A percentile compares a stretch with the other conserved stretches of the same genome.
phyloP scores from a whole-genome alignment of 2,329 filamentous ascomycete species.

The Penicillium brasilianum region DNA sequence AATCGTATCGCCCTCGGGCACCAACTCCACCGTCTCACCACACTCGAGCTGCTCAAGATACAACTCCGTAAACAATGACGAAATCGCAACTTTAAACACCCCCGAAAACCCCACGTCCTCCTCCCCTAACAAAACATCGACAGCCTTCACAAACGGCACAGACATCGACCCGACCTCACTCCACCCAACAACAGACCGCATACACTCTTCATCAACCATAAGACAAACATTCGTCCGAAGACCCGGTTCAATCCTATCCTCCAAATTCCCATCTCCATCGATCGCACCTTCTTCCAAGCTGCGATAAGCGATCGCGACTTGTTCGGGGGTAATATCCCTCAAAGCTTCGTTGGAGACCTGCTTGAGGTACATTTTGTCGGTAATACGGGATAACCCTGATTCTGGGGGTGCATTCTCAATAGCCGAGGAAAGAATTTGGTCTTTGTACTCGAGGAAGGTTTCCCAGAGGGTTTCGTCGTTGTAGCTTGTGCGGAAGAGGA shows the following conservation, averaged over 20 bases:
- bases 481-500: conserved; percentile 8
- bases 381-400: neutral
- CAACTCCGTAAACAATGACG: conserved; percentile 1
- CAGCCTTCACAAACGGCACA: conserved; percentile 1
- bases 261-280: neutral
- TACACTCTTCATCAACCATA: conserved; percentile 6
- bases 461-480: neutral
- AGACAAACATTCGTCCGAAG: conserved; percentile 4
- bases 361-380: conserved; percentile 2
- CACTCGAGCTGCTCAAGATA: neutral
- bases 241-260: neutral
- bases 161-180: too few relatives aligned
- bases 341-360: neutral
- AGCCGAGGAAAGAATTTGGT: neutral
- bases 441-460: neutral
- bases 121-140: neutral
- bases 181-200: conserved; percentile 2
- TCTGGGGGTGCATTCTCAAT: neutral
- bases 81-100: neutral
- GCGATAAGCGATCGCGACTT: neutral
- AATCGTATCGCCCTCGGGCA: neutral
- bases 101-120: neutral
- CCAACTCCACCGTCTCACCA: neutral
- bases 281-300: neutral
- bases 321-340: neutral